Base-by-base conservation (phyloP, 2,329 filamentous ascomycete genomes). In the Coleophoma eucalyptorum region DNA sequence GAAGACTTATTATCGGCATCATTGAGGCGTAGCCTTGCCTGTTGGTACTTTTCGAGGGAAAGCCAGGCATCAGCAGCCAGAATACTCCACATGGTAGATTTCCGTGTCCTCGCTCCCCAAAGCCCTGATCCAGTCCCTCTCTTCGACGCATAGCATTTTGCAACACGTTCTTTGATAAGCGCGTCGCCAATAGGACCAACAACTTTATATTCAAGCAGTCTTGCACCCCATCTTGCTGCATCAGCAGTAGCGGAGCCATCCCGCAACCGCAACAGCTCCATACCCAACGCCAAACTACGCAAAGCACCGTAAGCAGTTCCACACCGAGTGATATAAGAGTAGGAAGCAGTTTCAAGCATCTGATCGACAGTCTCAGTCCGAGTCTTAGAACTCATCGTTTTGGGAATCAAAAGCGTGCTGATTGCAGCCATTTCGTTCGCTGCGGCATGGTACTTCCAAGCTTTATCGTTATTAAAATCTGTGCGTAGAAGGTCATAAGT, bases 351-450 rank as follows among this genome's bases (percentile, higher is more conserved):
- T 63, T 97, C 93, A 12, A 99, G 79, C 80, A 94, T 89, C 59
- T 89, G 82, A 60, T 95, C 90, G 37, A 97, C 80, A 5, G 83
- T 86, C 61, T 97, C 94, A 1, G 86, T 75, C 54, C 93, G 84
- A 26, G 81, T 83, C 65, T 92, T 96, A 13, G 87, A 84, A 2
- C 83, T 84, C 55, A 88, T 74, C 15, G 80, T 79, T 53, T 88
- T 81, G 0, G 89, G 84, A 61, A 87, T 85, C 53, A 99, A 78
- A 33, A 99, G 79, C 38, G 90, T 81, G 61, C 89, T 90, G 12
- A 97, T 73, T 5, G 90, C 92, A 31, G 89, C 87, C 93, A 99
- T 97, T 73, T 99, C 94, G 67, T 96, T 93, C 1, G 89, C 87
- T 3, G 89, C 93, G 0, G 94, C 94, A 65, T 97, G 90, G 64